Evolutionary conservation across 1,284 basidiomycete genomes (phyloP), one percentile per base, ranked within the genome.

Genomic region (Golubevia pallescens): DNA sequence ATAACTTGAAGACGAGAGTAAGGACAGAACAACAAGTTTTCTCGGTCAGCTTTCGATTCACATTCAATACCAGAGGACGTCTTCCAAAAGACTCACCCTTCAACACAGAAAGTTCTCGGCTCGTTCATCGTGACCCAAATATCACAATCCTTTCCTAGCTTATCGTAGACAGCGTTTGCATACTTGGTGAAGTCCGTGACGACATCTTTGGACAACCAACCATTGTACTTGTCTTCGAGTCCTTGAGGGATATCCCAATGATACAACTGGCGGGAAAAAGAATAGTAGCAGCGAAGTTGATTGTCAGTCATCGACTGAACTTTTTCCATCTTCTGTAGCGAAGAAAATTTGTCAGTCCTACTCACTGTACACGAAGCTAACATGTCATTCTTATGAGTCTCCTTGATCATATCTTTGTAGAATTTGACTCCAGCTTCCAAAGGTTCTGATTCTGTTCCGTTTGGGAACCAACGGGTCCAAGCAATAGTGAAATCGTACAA

Each of bases 61-160:
- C 54, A 6, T 32, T 21, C 20, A 21, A 13, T 13, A 7, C 20
- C 20, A 7, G n/a, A 54, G 21, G 21, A 48, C 42, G 42, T 48
- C 42, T 16, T 48, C 6, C 28, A 28, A 28, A 48, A 48, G 42
- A 48, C 42, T 48, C 42, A 48, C 42, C 53, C 63, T 42, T 66
- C 64, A 7, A 24, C 53, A 32, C 67, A 68, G 34, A 68, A 68
- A 16, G 67, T 68, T 23, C 63, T 53, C 2, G 63, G 63, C 60
- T 68, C 67, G 52, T 68, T 68, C 65, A 68, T 54, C 1, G 32
- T 55, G 48, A 65, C 59, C 67, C 67, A 68, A 48, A 52, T 28
- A 55, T 68, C 64, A 52, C 65, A 67, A 34, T 54, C 52, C 56
- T 62, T 24, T 19, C 64, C 67, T 14, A 68, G 56, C 1, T 51